These are phyloP conservation scores for Naematelia aurantialba DNA, from an alignment of 768 basidiomycete species.

Conservation along the genomic window DNA sequence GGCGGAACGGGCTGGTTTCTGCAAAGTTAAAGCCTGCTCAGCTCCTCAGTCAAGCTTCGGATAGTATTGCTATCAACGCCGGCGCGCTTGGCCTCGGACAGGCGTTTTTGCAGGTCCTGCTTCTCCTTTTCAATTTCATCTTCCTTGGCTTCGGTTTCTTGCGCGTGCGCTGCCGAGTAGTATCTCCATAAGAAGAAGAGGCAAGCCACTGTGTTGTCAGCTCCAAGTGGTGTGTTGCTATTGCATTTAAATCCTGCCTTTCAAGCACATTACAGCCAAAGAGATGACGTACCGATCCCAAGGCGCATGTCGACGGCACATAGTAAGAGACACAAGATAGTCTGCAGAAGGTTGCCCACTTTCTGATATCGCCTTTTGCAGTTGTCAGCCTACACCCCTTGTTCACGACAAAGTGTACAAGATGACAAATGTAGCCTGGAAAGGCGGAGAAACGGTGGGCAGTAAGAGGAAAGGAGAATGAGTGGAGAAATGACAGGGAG, in stretches of 20 bases:
- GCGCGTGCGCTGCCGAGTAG: slow-evolving; percentile 29
- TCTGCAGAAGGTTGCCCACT: slow-evolving; percentile 46
- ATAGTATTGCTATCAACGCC: slow-evolving; percentile 10
- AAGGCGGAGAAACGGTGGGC: not conserved
- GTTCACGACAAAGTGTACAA: no score
- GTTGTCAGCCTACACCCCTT: no score
- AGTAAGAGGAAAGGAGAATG: not conserved
- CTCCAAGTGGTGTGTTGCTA: no score
- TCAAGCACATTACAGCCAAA: not conserved
- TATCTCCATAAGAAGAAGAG: slow-evolving; percentile 45
- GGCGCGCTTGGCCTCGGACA: slow-evolving; percentile 32
- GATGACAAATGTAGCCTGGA: not conserved
- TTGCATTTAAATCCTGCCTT: not conserved
- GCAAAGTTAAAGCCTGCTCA: slow-evolving; percentile 13
- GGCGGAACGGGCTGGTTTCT: no score
- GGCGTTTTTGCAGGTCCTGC: slow-evolving; percentile 25
- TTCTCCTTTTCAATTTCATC: slow-evolving; percentile 32
- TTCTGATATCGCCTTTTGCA: slow-evolving; percentile 42
- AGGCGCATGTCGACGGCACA: slow-evolving; percentile 45
- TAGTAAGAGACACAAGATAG: slow-evolving; percentile 41
- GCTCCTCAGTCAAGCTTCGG: slow-evolving; percentile 5
- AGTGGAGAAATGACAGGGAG: not conserved
- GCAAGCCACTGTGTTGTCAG: slow-evolving; percentile 30
- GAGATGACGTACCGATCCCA: slow-evolving; percentile 31
- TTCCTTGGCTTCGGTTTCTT: slow-evolving; percentile 24